A percentile compares a stretch with the other conserved stretches of the same genome.
These are phyloP conservation scores for Nemania serpens DNA, from an alignment of 2,329 filamentous ascomycete genomes.

Conservation along the genomic window DNA sequence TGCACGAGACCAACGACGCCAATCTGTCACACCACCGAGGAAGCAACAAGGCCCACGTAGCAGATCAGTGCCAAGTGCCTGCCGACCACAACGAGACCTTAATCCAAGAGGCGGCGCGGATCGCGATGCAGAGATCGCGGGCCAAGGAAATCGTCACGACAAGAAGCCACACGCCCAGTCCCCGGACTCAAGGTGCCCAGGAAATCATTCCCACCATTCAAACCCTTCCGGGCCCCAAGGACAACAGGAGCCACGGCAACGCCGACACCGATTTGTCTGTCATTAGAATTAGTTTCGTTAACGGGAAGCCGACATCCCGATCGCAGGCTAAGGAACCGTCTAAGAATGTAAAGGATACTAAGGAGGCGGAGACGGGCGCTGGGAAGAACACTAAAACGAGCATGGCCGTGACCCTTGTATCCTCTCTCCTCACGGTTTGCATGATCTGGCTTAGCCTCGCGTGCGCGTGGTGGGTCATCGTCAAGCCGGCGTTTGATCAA, in stretches of 20 bases:
- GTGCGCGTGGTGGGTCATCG: constrained; percentile 34
- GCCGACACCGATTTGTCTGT: constrained; percentile 35
- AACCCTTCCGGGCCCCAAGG: constrained; percentile 3
- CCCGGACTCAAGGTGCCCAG: constrained; percentile 19
- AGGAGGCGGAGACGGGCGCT: too few relatives aligned
- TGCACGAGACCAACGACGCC: neutral
- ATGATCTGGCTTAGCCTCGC: constrained; percentile 29
- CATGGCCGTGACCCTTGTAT: constrained; percentile 8
- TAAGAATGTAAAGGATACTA: too few relatives aligned
- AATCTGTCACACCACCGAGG: neutral
- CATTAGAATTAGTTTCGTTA: neutral
- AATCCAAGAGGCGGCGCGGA: constrained; percentile 36
- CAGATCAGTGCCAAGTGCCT: constrained; percentile 15
- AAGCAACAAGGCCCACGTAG: neutral
- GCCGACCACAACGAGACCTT: constrained; percentile 27
- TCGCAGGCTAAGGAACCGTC: too few relatives aligned
- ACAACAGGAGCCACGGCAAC: constrained; percentile 26
- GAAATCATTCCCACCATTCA: constrained; percentile 6
- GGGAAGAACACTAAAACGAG: neutral
- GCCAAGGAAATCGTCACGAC: constrained; percentile 26
- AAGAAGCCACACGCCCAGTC: constrained; percentile 21
- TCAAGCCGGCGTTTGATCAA: constrained; percentile 36
- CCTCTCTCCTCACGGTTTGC: constrained; percentile 16
- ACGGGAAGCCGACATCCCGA: neutral
- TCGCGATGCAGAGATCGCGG: constrained; percentile 35